Evolutionary conservation across 176 grass and related monocot species (phyloP).

Genomic region (Triticum urartu): DNA sequence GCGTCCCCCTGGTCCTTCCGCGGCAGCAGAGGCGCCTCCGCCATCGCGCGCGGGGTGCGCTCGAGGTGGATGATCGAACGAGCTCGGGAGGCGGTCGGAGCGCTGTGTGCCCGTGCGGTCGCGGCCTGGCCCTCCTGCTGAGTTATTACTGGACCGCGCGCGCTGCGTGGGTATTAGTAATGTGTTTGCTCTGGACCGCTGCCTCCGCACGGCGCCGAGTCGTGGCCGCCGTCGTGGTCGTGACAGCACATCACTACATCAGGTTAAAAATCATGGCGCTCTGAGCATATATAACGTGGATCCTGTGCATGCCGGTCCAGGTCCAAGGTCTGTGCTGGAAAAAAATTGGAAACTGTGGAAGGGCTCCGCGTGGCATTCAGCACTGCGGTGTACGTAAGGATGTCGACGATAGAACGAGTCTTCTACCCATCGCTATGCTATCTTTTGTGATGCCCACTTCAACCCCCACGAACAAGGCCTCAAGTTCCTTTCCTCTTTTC

Average conservation of each 20-base stretch:
- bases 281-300: neutral
- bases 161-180: neutral
- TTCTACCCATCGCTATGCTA: too few species aligned
- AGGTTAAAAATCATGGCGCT: neutral
- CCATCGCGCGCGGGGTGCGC: neutral
- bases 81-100: neutral
- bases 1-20: neutral
- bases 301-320: neutral
- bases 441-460: too few species aligned
- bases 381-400: too few species aligned
- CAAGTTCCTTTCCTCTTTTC: too few species aligned
- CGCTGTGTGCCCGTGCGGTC: neutral
- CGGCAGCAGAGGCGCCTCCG: constrained; percentile 15
- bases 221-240: neutral
- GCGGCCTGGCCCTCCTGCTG: neutral
- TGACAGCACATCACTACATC: neutral
- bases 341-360: too few species aligned
- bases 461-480: too few species aligned
- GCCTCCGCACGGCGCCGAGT: neutral
- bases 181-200: neutral
- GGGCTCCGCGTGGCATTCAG: too few species aligned
- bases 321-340: neutral
- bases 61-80: neutral
- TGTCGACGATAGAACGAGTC: too few species aligned
- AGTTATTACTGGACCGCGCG: neutral